phyloP scores from a whole-genome alignment of 2,329 filamentous ascomycete genomes.

The Talaromyces funiculosus region DNA sequence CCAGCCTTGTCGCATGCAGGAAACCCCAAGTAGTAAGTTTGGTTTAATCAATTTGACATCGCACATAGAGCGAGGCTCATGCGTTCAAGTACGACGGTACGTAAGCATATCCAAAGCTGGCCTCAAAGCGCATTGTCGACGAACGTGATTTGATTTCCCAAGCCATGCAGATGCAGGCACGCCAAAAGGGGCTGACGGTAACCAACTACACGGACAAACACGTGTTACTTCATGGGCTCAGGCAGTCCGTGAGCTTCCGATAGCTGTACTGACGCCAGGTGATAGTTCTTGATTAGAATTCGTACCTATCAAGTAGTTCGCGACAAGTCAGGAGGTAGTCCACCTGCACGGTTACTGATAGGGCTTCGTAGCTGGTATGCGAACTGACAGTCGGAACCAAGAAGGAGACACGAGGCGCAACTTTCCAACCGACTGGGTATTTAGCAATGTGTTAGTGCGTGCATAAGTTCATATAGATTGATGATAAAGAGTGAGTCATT shows the following conservation, averaged over 20 bases:
- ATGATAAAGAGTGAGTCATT: neutral
- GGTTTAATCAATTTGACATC: neutral
- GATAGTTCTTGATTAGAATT: neutral
- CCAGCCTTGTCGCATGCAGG: neutral
- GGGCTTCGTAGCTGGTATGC: neutral
- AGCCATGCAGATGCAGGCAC: conserved; percentile 5
- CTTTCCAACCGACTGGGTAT: neutral
- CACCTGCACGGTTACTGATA: neutral
- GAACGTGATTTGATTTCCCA: conserved; percentile 1
- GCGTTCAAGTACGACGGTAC: neutral
- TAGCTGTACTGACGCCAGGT: neutral
- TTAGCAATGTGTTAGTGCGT: neutral
- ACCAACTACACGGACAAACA: neutral
- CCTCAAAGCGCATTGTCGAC: neutral
- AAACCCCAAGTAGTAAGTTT: neutral
- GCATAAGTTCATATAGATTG: neutral
- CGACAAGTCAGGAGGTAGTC: neutral
- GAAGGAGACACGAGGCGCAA: conserved; percentile 4
- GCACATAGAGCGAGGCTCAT: neutral
- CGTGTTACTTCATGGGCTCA: neutral
- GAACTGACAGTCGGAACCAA: neutral
- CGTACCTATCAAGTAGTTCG: neutral
- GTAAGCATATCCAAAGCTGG: neutral
- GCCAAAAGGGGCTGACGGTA: neutral
- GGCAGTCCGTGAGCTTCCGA: neutral